Conservation (phyloP, 495 filamentous ascomycete genomes). For the Lophiostoma macrostomum region DNA sequence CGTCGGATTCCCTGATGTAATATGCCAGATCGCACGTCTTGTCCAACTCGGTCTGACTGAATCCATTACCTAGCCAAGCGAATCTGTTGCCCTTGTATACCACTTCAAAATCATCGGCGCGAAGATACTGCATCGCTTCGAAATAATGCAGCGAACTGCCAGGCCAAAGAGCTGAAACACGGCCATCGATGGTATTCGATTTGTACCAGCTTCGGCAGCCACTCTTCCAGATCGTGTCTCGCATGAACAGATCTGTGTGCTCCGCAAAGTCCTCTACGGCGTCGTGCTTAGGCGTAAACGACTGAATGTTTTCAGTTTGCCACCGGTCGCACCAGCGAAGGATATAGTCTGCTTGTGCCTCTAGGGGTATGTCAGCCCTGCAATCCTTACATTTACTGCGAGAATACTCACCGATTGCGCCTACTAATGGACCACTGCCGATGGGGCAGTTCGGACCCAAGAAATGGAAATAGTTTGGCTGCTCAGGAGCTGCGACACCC, state of each 20-base stretch:
- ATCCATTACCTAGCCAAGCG: neutral
- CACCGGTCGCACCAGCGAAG: neutral
- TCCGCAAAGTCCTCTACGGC: neutral
- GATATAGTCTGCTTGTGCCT: constrained; percentile 7
- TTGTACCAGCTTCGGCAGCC: neutral
- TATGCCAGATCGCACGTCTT: constrained; percentile 1
- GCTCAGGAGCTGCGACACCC: no score
- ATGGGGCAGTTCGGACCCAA: neutral
- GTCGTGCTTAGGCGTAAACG: neutral
- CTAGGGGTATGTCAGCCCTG: neutral
- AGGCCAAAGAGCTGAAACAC: neutral
- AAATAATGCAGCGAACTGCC: constrained; percentile 7
- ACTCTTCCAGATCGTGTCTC: neutral
- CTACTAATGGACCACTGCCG: neutral
- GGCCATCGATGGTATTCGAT: neutral
- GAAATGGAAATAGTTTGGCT: no score
- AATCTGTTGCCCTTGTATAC: constrained; percentile 4
- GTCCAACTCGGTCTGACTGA: constrained; percentile 3
- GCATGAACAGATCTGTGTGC: neutral
- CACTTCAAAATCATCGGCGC: neutral
- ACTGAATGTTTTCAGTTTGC: neutral
- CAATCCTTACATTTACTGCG: neutral
- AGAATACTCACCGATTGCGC: neutral
- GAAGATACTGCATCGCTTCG: neutral
- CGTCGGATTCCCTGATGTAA: neutral